Conservation (phyloP, 805 yeast species). For the Kodamaea laetipori region DNA sequence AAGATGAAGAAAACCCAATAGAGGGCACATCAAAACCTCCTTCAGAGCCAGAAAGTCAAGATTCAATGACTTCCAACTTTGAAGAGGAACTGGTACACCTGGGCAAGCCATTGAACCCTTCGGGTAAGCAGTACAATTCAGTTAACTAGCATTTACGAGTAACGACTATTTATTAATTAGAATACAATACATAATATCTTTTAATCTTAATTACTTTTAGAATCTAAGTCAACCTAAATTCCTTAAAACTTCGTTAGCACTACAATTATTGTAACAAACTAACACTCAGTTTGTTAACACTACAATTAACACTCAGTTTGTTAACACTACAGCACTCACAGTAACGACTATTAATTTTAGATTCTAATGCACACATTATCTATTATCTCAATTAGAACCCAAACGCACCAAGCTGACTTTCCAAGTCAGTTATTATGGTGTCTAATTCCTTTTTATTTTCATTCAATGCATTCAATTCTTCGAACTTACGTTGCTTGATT, state of each 20-base stretch:
- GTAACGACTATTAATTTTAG: too few relatives aligned
- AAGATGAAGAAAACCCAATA: slow-evolving; percentile 17
- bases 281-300: too few relatives aligned
- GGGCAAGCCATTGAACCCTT: slow-evolving; percentile 1
- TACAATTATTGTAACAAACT: neutral
- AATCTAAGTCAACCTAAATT: too few relatives aligned
- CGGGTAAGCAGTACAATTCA: neutral
- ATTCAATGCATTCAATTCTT: slow-evolving; percentile 65
- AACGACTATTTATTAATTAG: slow-evolving; percentile 1
- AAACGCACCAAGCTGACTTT: slow-evolving; percentile 55
- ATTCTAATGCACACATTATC: too few relatives aligned
- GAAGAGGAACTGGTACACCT: slow-evolving; percentile 3
- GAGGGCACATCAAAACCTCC: neutral
- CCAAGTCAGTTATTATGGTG: slow-evolving; percentile 48
- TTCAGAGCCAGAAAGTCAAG: neutral
- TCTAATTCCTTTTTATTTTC: slow-evolving; percentile 60
- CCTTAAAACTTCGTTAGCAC: too few relatives aligned
- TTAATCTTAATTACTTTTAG: too few relatives aligned
- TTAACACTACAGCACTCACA: too few relatives aligned
- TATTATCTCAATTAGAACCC: too few relatives aligned
- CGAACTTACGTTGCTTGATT: slow-evolving; percentile 70
- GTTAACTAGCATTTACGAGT: too few relatives aligned
- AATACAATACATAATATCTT: too few relatives aligned
- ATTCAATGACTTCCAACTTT: neutral
- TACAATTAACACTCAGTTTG: too few relatives aligned